Percentiles rank a stretch among this genome's conserved stretches.
Evolutionary conservation across 768 basidiomycete species (phyloP).

Genomic region (Grammothele lineata): DNA sequence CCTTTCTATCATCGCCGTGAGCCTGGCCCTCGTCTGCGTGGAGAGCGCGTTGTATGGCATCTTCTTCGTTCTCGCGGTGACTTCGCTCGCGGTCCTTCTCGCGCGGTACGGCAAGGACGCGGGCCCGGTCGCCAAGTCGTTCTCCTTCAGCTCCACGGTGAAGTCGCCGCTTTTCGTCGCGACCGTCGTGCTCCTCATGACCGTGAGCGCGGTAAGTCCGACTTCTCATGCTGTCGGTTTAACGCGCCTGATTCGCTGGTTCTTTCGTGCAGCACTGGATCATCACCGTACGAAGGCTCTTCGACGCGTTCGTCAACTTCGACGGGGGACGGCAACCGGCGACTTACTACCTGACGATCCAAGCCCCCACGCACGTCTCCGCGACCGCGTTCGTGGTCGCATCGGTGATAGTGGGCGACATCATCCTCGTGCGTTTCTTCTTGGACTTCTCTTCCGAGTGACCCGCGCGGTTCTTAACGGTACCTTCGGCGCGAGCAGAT

Average conservation of each 20-base stretch:
- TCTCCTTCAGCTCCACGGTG: not conserved
- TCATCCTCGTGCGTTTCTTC: slow-evolving; percentile 2
- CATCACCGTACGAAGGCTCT: slow-evolving; percentile 5
- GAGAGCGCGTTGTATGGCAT: slow-evolving; percentile 7
- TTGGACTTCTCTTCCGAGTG: not conserved
- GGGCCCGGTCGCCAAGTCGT: not conserved
- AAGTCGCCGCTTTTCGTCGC: not conserved
- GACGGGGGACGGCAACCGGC: not conserved
- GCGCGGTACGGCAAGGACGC: not conserved
- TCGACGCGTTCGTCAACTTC: slow-evolving; percentile 4
- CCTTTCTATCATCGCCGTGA: not conserved
- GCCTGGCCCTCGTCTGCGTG: not conserved
- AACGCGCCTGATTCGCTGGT: too few relatives aligned
- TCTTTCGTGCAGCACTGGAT: slow-evolving; percentile 8
- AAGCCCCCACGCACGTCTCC: slow-evolving; percentile 3
- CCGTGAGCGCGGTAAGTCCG: not conserved
- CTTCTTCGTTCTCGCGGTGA: slow-evolving; percentile 1
- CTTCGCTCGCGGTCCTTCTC: not conserved
- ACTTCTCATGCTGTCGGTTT: not conserved
- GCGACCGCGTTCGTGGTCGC: slow-evolving; percentile 3
- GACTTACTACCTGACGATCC: slow-evolving; percentile 1
- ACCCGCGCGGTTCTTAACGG: too few relatives aligned
- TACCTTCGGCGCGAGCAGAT: too few relatives aligned
- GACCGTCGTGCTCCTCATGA: not conserved
- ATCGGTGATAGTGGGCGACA: slow-evolving; percentile 8